These are phyloP conservation scores for Cyathus striatus DNA, from an alignment of 768 basidiomycete species.

Conservation along the genomic window DNA sequence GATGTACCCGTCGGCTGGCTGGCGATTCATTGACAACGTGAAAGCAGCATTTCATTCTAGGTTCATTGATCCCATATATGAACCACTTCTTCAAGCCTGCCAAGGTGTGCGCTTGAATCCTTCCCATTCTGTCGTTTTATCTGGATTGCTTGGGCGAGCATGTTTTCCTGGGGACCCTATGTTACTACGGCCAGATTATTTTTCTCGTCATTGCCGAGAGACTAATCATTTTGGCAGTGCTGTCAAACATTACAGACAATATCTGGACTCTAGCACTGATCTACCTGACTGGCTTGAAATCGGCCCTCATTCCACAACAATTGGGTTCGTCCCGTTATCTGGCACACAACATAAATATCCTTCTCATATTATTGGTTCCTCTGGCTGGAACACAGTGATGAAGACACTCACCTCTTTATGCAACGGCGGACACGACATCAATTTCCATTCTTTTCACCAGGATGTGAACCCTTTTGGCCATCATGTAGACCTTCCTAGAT, in stretches of 20 bases:
- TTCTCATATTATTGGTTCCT: neutral
- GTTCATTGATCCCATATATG: slow-evolving; percentile 1
- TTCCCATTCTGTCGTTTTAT: neutral
- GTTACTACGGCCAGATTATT: slow-evolving; percentile 2
- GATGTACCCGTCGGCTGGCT: slow-evolving; percentile 1
- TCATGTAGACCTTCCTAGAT: slow-evolving; percentile 3
- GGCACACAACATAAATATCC: slow-evolving; percentile 2
- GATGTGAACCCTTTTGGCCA: slow-evolving; percentile 1
- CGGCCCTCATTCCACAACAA: slow-evolving; percentile 4
- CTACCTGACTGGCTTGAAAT: slow-evolving; percentile 5
- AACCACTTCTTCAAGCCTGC: neutral
- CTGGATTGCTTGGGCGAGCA: slow-evolving; percentile 1
- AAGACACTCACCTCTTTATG: slow-evolving; percentile 1
- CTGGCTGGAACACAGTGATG: slow-evolving; percentile 2
- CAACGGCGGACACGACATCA: neutral
- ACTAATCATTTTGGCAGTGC: slow-evolving; percentile 4
- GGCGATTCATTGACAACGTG: slow-evolving; percentile 3
- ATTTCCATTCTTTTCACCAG: slow-evolving; percentile 1
- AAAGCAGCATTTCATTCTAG: slow-evolving; percentile 5
- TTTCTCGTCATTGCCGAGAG: slow-evolving; percentile 2
- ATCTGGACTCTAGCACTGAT: neutral
- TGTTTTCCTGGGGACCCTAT: slow-evolving; percentile 1
- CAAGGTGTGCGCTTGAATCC: slow-evolving; percentile 1
- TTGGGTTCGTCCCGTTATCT: slow-evolving; percentile 1
- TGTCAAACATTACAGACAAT: slow-evolving; percentile 1